These are phyloP conservation scores for Aspergillus transmontanensis DNA, from an alignment of 2,329 filamentous ascomycete species.

Conservation along the genomic window DNA sequence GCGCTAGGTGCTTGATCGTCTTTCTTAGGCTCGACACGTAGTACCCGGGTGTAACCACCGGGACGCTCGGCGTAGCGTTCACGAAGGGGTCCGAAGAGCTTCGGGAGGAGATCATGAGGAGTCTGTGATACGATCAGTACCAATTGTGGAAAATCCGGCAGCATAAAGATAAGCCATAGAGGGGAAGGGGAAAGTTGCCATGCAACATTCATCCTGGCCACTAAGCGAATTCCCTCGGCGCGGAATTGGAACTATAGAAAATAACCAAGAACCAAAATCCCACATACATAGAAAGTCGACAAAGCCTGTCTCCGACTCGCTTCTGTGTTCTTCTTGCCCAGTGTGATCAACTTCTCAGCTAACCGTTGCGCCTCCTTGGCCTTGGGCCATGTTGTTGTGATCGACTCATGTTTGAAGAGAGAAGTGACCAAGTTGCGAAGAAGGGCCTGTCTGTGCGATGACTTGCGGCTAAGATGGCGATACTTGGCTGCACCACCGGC, in stretches of 20 bases:
- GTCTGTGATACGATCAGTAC: slow-evolving; percentile 30
- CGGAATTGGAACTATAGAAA: neutral
- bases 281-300: slow-evolving; percentile 80
- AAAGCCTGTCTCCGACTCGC: slow-evolving; percentile 74
- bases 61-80: slow-evolving; percentile 76
- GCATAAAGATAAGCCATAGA: neutral
- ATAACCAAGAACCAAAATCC: neutral
- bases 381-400: slow-evolving; percentile 93
- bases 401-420: slow-evolving; percentile 88
- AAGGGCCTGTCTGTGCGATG: slow-evolving; percentile 85
- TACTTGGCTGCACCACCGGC: slow-evolving; percentile 85
- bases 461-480: slow-evolving; percentile 82
- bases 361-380: slow-evolving; percentile 94
- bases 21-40: slow-evolving; percentile 87
- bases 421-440: slow-evolving; percentile 95
- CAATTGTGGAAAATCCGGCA: neutral
- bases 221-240: neutral
- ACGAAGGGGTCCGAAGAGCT: slow-evolving; percentile 82
- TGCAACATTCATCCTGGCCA: neutral
- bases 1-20: slow-evolving; percentile 85
- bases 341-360: slow-evolving; percentile 90
- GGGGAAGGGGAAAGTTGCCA: neutral
- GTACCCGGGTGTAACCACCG: slow-evolving; percentile 92
- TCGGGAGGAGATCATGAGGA: slow-evolving; percentile 62
- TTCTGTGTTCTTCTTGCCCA: slow-evolving; percentile 91